Base-by-base conservation (phyloP, 2,329 filamentous ascomycete genomes). In the Alternaria arborescens region DNA sequence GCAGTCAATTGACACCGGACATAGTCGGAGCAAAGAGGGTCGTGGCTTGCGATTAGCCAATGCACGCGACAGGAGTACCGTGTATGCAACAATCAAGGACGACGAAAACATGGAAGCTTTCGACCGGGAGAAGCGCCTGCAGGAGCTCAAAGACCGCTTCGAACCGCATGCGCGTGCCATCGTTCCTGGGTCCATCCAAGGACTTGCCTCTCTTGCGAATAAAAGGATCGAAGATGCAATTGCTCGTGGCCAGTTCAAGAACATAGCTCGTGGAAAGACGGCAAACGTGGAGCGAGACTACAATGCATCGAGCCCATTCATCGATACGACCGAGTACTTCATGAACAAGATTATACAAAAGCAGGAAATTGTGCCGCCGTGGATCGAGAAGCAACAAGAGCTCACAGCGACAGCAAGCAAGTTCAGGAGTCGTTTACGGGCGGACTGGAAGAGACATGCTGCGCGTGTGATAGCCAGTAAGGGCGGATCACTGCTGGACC, bases 311-410 rank as follows among this genome's bases (percentile, higher is more conserved):
- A 96, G 91, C 68, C 93, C 95, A 0, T 98, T 97, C 72, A 88
- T 98, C 58, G 93, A 98, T 74, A 98, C 94, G 0, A 98, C 95
- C 0, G 94, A 98, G 79, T 97, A 97, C 77, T 92, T 98, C 71
- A 91, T 98, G 90, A 98, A 99, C 80, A 95, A 96, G 80, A 97
- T 98, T 82, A 97, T 99, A 65, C 92, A 97, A 80, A 90, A 91
- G 60, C 95, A 99, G 78, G 94, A 97, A 20, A 92, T 98, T 61
- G 92, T 97, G 0, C 95, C 95, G 1, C 94, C 94, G 0, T 99
- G 95, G 95, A 98, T 99, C 61, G 95, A 99, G 79, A 98, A 97
- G 80, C 95, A 99, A 77, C 94, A 98, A 75, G 93, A 97, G 71
- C 82, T 98, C 6, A 85, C 88, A 11, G 88, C 87, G 61, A 86